Percentiles rank a stretch among this genome's conserved stretches.
These are phyloP conservation scores for Ceratobasidium sp. DNA, from an alignment of 1,284 basidiomycete genomes.

Conservation along the genomic window DNA sequence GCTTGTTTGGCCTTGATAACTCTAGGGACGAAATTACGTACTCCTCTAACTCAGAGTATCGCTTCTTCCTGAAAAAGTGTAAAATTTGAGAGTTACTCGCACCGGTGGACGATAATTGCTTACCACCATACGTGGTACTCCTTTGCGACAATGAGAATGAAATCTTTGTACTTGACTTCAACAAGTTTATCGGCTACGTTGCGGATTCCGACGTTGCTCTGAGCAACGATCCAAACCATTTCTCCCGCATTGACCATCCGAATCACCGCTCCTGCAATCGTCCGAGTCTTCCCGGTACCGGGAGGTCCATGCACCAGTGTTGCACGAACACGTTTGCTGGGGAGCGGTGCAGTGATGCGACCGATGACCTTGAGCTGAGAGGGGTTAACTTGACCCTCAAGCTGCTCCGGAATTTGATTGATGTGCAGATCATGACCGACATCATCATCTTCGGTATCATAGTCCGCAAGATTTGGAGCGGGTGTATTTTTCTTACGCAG, in stretches of 20 bases:
- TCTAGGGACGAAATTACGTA: constrained; percentile 2
- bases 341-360: constrained; percentile 19
- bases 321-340: background rate
- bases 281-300: constrained; percentile 66
- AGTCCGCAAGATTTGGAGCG: constrained; percentile 25
- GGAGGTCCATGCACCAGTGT: constrained; percentile 65
- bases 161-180: constrained; percentile 55
- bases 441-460: constrained; percentile 15
- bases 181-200: constrained; percentile 70
- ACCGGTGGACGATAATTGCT: too few species aligned
- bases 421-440: constrained; percentile 3
- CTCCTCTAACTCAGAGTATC: too few species aligned
- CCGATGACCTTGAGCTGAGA: constrained; percentile 30
- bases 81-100: constrained; percentile 61
- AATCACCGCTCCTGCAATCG: constrained; percentile 66
- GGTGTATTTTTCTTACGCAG: background rate
- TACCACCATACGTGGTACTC: constrained; percentile 70
- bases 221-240: constrained; percentile 74
- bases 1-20: background rate
- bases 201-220: constrained; percentile 72
- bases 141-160: constrained; percentile 62
- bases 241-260: constrained; percentile 51
- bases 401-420: constrained; percentile 11
- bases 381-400: constrained; percentile 5
- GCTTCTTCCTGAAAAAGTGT: too few species aligned